Conservation (phyloP, 176 grass and related monocot genomes). For the Oryza officinalis region DNA sequence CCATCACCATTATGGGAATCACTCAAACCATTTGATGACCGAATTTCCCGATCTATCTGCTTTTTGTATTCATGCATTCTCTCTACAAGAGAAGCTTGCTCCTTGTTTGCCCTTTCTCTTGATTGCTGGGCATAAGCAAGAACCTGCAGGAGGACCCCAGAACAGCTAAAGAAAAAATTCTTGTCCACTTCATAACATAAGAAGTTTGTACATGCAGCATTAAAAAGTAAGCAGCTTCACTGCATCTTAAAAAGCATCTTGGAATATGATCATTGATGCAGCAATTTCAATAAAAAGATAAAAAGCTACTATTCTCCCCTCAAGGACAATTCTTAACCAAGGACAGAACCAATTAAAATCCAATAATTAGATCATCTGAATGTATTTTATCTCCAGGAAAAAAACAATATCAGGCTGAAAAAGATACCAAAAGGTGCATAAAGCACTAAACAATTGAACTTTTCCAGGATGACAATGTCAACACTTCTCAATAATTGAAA, state of each 20-base stretch:
- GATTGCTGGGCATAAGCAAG: conserved; percentile 92
- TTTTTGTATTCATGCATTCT: conserved; percentile 98
- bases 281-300: too few relatives aligned
- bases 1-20: conserved; percentile 75
- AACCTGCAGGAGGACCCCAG: conserved; percentile 54
- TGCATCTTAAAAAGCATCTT: background rate
- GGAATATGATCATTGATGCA: too few relatives aligned
- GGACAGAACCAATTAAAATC: background rate
- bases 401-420: background rate
- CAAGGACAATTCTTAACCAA: background rate
- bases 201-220: conserved; percentile 12
- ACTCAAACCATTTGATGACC: conserved; percentile 65
- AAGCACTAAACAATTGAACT: conserved; percentile 3
- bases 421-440: conserved; percentile 13
- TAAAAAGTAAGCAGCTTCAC: conserved; percentile 23
- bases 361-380: background rate
- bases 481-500: background rate
- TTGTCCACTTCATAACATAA: conserved; percentile 29
- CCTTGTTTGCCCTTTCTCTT: conserved; percentile 79
- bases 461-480: background rate
- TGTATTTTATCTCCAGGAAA: conserved; percentile 20
- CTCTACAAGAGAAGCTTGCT: conserved; percentile 89
- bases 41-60: conserved; percentile 82
- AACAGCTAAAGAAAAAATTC: conserved; percentile 9
- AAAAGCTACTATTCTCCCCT: background rate